Base-by-base conservation (phyloP, 2,329 filamentous ascomycete genomes). In the Aureobasidium subglaciale region DNA sequence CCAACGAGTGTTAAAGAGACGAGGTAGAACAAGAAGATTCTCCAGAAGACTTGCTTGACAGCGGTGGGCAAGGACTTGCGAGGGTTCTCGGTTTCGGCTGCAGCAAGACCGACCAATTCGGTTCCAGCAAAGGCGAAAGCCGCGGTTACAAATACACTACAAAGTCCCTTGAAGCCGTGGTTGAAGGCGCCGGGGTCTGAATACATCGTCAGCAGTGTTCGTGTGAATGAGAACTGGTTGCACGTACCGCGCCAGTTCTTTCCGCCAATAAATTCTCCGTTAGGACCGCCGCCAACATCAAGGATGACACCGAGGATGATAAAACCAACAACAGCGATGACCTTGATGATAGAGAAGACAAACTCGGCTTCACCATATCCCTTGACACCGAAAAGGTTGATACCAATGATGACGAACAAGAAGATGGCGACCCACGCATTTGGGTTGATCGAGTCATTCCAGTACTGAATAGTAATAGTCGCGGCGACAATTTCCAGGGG, bases 41-140 rank as follows among this genome's bases (percentile, higher is more conserved):
- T 86, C 90, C 91, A 96, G 71, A 96, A 96, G 20, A 96, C 90
- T 69, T 95, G 90, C 73, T 95, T 95, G 64, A 95, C 84, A 11
- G 91, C 91, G 0, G 84, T 90, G 0, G 91, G 91, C 0, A 96
- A 77, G 1, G 86, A 88, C 67, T 93, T 88, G 57, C 86, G 80
- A 3, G 87, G 87, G 65, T 90, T 89, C n/a, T 80, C 82, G 1
- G 87, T 87, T 68, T 91, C 87, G 29, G 87, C 87, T 1, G 87
- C 87, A 3, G 87, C 86, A 13, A 91, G 79, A 53, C 87, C 87
- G 46, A 90, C 85, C 10, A 89, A 76, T 67, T 90, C 87, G 1
- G 86, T 90, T 10, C 87, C 87, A 1, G 85, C 82, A 63, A 90
- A 90, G 58, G 87, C 78, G 64, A 90, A 90, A 8, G 87, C 86